These are phyloP conservation scores for Gynostemma pentaphyllum DNA, from an alignment of 306 rosid species.

Conservation along the genomic window DNA sequence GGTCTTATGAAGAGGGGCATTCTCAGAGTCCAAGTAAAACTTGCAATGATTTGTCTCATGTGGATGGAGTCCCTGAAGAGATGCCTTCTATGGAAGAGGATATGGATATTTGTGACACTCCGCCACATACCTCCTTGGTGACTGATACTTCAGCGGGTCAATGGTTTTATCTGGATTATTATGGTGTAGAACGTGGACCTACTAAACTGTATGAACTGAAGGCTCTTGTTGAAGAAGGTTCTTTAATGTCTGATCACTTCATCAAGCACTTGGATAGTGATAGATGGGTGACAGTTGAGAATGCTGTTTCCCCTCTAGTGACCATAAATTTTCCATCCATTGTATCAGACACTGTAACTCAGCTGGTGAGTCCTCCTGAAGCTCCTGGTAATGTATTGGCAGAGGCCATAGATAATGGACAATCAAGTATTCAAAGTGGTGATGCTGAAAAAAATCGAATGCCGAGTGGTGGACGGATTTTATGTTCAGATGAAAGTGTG, in stretches of 20 bases:
- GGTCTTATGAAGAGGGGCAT: slow-evolving; percentile 37
- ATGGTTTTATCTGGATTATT: slow-evolving; percentile 90
- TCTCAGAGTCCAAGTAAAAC: slow-evolving; percentile 42
- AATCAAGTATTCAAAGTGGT: slow-evolving; percentile 26
- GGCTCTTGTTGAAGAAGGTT: slow-evolving; percentile 78
- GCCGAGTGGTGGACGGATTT: slow-evolving; percentile 21
- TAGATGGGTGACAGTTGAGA: slow-evolving; percentile 93
- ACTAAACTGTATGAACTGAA: slow-evolving; percentile 63
- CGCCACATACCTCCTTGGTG: slow-evolving; percentile 73
- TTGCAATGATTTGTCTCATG: slow-evolving; percentile 35
- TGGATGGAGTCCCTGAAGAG: slow-evolving; percentile 49
- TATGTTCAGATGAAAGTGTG: slow-evolving; percentile 20
- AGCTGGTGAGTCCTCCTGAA: slow-evolving; percentile 87
- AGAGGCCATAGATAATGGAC: slow-evolving; percentile 48
- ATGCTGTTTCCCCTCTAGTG: slow-evolving; percentile 77
- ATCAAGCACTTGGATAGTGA: slow-evolving; percentile 83
- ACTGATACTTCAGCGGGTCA: slow-evolving; percentile 60
- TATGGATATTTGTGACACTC: slow-evolving; percentile 98
- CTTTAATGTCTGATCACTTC: slow-evolving; percentile 78
- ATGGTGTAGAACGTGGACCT: slow-evolving; percentile 78
- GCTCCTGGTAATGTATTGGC: slow-evolving; percentile 86
- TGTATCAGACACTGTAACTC: slow-evolving; percentile 60
- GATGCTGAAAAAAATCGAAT: slow-evolving; percentile 33
- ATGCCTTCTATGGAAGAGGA: slow-evolving; percentile 96
- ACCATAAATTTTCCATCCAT: slow-evolving; percentile 54